These are phyloP conservation scores for Malassezia slooffiae DNA, from an alignment of 1,284 basidiomycete species.

Conservation along the genomic window DNA sequence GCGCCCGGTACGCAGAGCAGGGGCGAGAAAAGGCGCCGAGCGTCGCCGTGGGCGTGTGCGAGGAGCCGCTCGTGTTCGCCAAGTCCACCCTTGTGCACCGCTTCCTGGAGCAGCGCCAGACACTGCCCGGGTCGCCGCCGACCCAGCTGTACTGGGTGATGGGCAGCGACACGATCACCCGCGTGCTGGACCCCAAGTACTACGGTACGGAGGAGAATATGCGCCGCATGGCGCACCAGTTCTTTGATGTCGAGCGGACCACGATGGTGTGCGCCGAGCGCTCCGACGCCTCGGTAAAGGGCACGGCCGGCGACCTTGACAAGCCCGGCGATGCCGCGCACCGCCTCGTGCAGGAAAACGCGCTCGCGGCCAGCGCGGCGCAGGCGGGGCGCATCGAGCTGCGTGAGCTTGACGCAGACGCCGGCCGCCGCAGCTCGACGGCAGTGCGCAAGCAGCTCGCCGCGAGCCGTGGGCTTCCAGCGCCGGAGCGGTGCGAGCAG, in stretches of 20 bases:
- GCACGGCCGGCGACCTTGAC: not conserved
- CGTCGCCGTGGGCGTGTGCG: slow-evolving; percentile 67
- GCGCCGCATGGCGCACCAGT: slow-evolving; percentile 53
- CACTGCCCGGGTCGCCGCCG: not conserved
- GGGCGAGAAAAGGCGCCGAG: too few relatives aligned
- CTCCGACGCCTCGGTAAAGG: slow-evolving; percentile 5
- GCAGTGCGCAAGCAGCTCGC: slow-evolving; percentile 15
- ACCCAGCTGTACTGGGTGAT: slow-evolving; percentile 57
- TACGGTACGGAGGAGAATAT: slow-evolving; percentile 56
- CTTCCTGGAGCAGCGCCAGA: not conserved
- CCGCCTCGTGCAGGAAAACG: slow-evolving; percentile 12
- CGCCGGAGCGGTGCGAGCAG: not conserved
- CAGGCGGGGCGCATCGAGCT: slow-evolving; percentile 17
- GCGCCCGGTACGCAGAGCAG: too few relatives aligned
- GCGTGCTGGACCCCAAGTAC: slow-evolving; percentile 70
- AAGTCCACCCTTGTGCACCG: slow-evolving; percentile 55
- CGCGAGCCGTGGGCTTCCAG: slow-evolving; percentile 9
- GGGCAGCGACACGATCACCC: slow-evolving; percentile 76
- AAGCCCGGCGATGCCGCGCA: slow-evolving; percentile 5
- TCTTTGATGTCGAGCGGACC: slow-evolving; percentile 56
- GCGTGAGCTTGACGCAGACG: slow-evolving; percentile 19
- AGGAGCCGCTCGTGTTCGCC: slow-evolving; percentile 76
- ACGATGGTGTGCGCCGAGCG: slow-evolving; percentile 52
- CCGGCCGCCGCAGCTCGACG: slow-evolving; percentile 25
- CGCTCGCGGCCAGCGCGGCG: slow-evolving; percentile 12